phyloP scores from a whole-genome alignment of 2,329 filamentous ascomycete genomes.

The Macrophomina tecta region DNA sequence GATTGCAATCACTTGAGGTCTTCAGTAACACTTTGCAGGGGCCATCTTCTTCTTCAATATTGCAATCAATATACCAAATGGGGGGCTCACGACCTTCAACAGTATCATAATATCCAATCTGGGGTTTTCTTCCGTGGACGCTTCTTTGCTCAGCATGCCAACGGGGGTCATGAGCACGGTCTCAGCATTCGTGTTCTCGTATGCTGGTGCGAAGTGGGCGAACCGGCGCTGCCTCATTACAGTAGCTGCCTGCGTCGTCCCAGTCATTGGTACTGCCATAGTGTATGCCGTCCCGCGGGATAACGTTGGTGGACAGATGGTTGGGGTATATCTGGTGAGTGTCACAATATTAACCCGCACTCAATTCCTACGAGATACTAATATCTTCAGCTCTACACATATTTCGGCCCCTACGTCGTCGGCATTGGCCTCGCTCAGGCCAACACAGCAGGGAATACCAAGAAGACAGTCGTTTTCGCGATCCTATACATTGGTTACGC shows the following conservation, averaged over 20 bases:
- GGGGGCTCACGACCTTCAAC: constrained; percentile 46
- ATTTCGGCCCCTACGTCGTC: constrained; percentile 44
- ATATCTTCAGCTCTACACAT: constrained; percentile 43
- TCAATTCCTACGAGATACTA: not conserved
- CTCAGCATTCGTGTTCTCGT: constrained; percentile 41
- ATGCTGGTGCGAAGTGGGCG: constrained; percentile 39
- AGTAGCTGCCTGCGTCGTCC: constrained; percentile 39
- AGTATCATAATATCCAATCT: constrained; percentile 48
- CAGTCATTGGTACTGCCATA: constrained; percentile 40
- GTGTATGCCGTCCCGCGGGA: constrained; percentile 40
- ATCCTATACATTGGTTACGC: constrained; percentile 50
- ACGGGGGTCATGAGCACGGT: constrained; percentile 43
- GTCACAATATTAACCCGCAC: not conserved
- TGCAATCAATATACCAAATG: constrained; percentile 46
- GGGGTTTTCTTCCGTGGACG: constrained; percentile 44
- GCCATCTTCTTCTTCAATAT: constrained; percentile 36
- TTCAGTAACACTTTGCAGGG: not conserved
- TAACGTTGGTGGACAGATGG: constrained; percentile 47
- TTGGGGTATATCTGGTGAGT: constrained; percentile 44
- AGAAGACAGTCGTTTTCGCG: constrained; percentile 49
- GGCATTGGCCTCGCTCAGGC: constrained; percentile 39
- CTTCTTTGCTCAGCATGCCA: constrained; percentile 47
- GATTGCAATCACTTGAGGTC: not conserved
- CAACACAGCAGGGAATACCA: constrained; percentile 48
- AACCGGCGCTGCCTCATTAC: constrained; percentile 41